phyloP scores from a whole-genome alignment of 768 basidiomycete species.

The Russula ochroleuca region DNA sequence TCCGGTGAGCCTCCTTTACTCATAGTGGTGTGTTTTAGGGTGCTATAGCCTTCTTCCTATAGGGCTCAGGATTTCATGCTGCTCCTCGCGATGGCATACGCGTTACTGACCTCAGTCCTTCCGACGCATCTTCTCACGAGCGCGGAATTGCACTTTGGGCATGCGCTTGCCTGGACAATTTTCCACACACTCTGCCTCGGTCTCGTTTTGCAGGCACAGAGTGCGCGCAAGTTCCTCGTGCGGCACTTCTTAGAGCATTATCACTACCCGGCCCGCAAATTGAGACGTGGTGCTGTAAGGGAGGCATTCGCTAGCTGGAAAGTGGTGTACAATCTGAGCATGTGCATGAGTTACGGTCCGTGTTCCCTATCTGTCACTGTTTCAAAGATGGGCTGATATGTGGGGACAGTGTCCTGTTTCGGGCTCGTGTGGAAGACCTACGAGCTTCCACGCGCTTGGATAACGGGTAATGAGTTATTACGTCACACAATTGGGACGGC shows the following conservation, averaged over 20 bases:
- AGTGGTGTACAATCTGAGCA: conserved; percentile 81
- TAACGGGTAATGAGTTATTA: conserved; percentile 78
- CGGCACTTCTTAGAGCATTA: conserved; percentile 94
- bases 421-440: conserved; percentile 91
- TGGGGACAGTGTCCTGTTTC: conserved; percentile 65
- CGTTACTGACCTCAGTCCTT: conserved; percentile 52
- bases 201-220: conserved; percentile 76
- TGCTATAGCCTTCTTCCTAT: conserved; percentile 15
- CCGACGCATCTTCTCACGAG: conserved; percentile 48
- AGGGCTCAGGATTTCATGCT: conserved; percentile 87
- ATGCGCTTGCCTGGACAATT: conserved; percentile 80
- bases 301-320: conserved; percentile 98
- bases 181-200: conserved; percentile 90
- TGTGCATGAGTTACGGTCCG: conserved; percentile 93
- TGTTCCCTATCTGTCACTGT: conserved; percentile 8
- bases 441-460: conserved; percentile 76
- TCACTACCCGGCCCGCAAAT: conserved; percentile 71
- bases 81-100: conserved; percentile 67
- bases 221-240: conserved; percentile 82
- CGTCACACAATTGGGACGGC: conserved; percentile 87
- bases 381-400: neutral
- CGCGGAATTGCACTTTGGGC: conserved; percentile 69
- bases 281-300: conserved; percentile 70
- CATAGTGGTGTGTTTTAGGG: neutral
- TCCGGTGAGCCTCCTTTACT: conserved; percentile 53